Base-by-base conservation (phyloP, 306 rosid species). In the Rubus idaeus region DNA sequence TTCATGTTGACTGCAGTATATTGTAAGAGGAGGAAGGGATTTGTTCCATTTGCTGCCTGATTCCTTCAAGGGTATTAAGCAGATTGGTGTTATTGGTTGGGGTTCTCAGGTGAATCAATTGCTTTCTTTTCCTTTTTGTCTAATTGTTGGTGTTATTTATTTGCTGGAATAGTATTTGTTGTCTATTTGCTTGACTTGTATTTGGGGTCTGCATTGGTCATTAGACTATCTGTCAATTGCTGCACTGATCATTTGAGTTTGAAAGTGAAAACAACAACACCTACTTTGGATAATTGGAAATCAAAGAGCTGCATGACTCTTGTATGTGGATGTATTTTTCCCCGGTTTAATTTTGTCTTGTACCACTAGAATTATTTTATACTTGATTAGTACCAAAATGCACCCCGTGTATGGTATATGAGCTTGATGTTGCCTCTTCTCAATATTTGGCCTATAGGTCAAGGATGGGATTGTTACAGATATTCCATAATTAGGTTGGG, bases 51-150 rank as follows among this genome's bases (percentile, higher is more conserved):
- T 95, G 82, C 84, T 95, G 85, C 96, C 89, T 1, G 99, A 87
- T 75, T 90, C 99, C 20, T 87, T 95, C 83, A 95, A 92, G 87
- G 97, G 97, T 35, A 89, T 95, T 78, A 92, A 87, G 89, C 90
- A 95, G 88, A 95, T 95, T 81, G 99, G 99, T 78, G 99, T 95
- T 53, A 95, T 95, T 37, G 99, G 99, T 61, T 95, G 99, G 99
- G 99, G 99, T 72, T 95, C 99, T 0, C 99, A 95, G 99, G 99
- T 95, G 35, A 83, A 66, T 56, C 6, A 30, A 10, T 35, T 20
- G 35, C 65, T 42, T 76, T 69, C 72, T 4, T 21, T 49, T 21
- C 4, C n/a, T 67, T 23, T 10, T 42, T 13, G 8, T 51, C 10
- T 9, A 17, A 14, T 12, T 3, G 16, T 12, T 76, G 39, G 49